phyloP scores from a whole-genome alignment of 1,284 basidiomycete species.

The Acaromyces ingoldii region DNA sequence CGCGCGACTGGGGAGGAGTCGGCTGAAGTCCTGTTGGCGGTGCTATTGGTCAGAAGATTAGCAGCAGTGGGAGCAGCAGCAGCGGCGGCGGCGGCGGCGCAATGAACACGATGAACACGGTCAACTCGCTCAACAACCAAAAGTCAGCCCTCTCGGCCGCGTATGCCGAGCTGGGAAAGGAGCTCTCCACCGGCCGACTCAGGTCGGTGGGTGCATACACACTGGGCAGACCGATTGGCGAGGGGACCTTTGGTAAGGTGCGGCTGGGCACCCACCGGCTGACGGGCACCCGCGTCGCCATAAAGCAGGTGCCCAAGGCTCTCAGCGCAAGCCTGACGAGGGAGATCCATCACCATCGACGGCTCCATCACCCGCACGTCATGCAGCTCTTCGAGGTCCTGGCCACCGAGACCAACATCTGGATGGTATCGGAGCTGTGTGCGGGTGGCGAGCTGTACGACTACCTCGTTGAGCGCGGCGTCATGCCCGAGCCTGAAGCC shows the following conservation, averaged over 20 bases:
- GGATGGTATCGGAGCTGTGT: slow-evolving; percentile 96
- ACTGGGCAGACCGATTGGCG: slow-evolving; percentile 87
- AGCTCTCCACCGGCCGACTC: slow-evolving; percentile 80
- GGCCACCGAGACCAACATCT: slow-evolving; percentile 88
- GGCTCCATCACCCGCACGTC: slow-evolving; percentile 89
- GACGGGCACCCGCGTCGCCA: slow-evolving; percentile 64
- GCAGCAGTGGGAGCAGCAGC: too few relatives aligned
- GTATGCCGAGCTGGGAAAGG: slow-evolving; percentile 93
- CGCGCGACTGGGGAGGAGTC: too few relatives aligned
- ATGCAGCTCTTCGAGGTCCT: slow-evolving; percentile 96
- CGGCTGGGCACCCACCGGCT: slow-evolving; percentile 86
- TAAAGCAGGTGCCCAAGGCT: slow-evolving; percentile 95
- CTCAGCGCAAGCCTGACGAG: slow-evolving; percentile 70
- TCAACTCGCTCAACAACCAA: slow-evolving; percentile 28
- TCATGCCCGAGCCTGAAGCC: slow-evolving; percentile 48
- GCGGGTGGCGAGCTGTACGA: slow-evolving; percentile 67
- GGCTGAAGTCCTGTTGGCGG: too few relatives aligned
- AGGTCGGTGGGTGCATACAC: slow-evolving; percentile 93
- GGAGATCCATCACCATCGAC: slow-evolving; percentile 96
- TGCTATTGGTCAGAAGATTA: too few relatives aligned
- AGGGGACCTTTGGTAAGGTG: slow-evolving; percentile 88
- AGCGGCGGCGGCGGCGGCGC: too few relatives aligned
- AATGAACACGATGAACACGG: too few relatives aligned
- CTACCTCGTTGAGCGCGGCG: slow-evolving; percentile 53
- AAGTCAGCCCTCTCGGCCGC: slow-evolving; percentile 66